phyloP scores from a whole-genome alignment of 2,329 filamentous ascomycete species.

The Gyromitra esculenta region DNA sequence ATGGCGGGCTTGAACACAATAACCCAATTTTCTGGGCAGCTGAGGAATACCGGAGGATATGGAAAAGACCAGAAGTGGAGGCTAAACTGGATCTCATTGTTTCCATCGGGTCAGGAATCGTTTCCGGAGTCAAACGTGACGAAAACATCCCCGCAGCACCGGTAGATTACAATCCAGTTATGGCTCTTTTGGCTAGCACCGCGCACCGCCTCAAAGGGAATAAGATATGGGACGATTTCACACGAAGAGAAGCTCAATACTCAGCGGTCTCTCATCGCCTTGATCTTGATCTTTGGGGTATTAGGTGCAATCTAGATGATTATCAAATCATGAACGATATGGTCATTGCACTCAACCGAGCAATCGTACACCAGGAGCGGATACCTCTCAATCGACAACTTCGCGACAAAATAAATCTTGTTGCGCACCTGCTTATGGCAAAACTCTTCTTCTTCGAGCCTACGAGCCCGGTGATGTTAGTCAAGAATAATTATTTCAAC shows the following conservation, averaged over 20 bases:
- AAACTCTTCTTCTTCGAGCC: constrained; percentile 36
- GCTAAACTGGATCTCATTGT: constrained; percentile 57
- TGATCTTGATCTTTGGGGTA: not conserved
- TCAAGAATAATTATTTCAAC: not conserved
- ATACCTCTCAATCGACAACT: not conserved
- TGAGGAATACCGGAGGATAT: constrained; percentile 62
- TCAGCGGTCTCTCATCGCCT: constrained; percentile 3
- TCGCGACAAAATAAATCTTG: not conserved
- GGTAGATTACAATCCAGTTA: not conserved
- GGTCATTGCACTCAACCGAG: not conserved
- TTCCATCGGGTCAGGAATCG: constrained; percentile 57
- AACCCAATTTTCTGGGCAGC: constrained; percentile 65
- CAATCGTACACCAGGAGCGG: not conserved
- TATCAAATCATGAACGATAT: not conserved
- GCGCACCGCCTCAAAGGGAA: not conserved
- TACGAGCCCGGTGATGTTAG: not conserved
- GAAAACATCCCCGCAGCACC: not conserved
- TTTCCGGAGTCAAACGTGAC: not conserved
- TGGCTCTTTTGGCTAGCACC: not conserved
- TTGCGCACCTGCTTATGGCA: constrained; percentile 16
- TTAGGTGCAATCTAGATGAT: not conserved
- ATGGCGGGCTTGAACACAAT: constrained; percentile 64
- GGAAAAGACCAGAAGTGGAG: constrained; percentile 56
- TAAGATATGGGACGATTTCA: constrained; percentile 5
- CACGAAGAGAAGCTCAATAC: not conserved